phyloP scores from a whole-genome alignment of 257 asterid genomes.

The Lavandula angustifolia region DNA sequence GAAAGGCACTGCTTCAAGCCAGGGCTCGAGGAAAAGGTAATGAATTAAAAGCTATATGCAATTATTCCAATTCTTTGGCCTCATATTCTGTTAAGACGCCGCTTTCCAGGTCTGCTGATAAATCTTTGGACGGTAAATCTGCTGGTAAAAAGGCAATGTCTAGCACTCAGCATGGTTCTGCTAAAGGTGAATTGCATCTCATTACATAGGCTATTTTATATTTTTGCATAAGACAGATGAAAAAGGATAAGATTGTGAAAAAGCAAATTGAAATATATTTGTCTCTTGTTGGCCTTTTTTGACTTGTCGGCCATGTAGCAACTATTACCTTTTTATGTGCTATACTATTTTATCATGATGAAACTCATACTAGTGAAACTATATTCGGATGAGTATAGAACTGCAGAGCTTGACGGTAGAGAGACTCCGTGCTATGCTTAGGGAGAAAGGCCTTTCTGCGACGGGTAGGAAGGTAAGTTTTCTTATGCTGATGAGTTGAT shows the following conservation, averaged over 20 bases:
- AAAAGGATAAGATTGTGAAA: no score
- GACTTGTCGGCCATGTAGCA: no score
- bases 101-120: slow-evolving; percentile 67
- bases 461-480: slow-evolving; percentile 76
- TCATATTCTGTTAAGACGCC: slow-evolving; percentile 23
- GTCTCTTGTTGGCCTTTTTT: no score
- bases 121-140: slow-evolving; percentile 62
- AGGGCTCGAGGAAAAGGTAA: slow-evolving; percentile 69
- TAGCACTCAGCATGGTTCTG: slow-evolving; percentile 49
- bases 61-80: slow-evolving; percentile 4
- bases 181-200: slow-evolving; percentile 50
- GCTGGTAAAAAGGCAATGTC: slow-evolving; percentile 65
- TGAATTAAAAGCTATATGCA: slow-evolving; percentile 5
- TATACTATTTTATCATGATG: background rate
- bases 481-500: background rate
- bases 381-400: slow-evolving; percentile 37
- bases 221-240: no score
- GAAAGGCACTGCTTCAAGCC: slow-evolving; percentile 43
- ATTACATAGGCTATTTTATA: slow-evolving; percentile 11
- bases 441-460: slow-evolving; percentile 68
- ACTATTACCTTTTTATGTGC: no score
- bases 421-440: slow-evolving; percentile 62
- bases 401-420: slow-evolving; percentile 69
- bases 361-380: slow-evolving; percentile 2
- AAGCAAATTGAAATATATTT: no score